phyloP scores from a whole-genome alignment of 192 early-diverging fungal species.

The Fimicolochytrium jonesii region DNA sequence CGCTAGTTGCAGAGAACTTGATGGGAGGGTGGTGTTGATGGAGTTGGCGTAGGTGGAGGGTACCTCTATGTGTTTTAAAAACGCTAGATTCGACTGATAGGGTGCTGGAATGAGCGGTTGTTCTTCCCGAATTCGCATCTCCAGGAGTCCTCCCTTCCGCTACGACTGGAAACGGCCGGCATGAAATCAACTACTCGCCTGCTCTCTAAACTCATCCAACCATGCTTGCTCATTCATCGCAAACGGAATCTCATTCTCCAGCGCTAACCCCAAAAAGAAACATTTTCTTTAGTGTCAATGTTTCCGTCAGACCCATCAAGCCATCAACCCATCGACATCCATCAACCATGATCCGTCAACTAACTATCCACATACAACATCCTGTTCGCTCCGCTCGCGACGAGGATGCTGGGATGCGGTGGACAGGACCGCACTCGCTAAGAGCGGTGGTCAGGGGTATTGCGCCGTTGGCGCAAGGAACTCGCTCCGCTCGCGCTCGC shows the following conservation, averaged over 20 bases:
- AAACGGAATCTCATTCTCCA: conserved; percentile 22
- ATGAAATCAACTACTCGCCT: neutral
- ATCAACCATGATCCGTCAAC: too few species aligned
- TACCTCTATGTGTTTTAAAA: conserved; percentile 11
- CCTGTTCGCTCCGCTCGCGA: too few species aligned
- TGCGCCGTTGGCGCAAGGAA: too few species aligned
- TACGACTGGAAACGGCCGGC: neutral
- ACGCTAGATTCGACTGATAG: conserved; percentile 15
- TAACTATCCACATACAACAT: too few species aligned
- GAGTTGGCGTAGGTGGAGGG: neutral
- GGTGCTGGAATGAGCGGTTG: neutral
- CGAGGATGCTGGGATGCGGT: too few species aligned
- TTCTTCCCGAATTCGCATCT: neutral
- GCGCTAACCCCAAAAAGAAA: neutral
- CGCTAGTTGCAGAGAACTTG: conserved; percentile 3
- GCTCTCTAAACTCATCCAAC: conserved; percentile 22
- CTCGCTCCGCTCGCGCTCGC: too few species aligned
- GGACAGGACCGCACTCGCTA: too few species aligned
- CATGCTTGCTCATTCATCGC: conserved; percentile 6
- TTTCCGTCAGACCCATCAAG: too few species aligned
- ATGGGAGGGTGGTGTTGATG: neutral
- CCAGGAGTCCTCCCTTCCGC: neutral
- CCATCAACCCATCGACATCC: too few species aligned
- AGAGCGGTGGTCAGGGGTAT: too few species aligned
- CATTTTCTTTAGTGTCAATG: too few species aligned